Conservation (phyloP, 176 grass and related monocot genomes). For the Zoysia pacifica region DNA sequence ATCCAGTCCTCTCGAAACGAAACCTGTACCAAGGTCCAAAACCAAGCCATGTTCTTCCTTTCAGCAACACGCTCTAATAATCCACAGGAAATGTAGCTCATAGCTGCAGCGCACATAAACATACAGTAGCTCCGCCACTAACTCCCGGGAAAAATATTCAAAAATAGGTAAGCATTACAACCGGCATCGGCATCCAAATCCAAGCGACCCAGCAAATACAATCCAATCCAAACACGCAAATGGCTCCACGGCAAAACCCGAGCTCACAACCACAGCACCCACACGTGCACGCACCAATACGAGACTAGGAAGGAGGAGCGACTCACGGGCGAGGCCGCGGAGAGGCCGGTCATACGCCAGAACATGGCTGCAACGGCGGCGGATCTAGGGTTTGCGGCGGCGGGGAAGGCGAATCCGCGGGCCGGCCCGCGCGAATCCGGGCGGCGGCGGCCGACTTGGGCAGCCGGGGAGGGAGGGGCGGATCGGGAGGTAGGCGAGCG, state of each 20-base stretch:
- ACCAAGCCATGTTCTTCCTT: conserved; percentile 1
- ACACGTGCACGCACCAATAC: background rate
- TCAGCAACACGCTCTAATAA: conserved; percentile 24
- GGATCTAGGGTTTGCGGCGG: conserved; percentile 56
- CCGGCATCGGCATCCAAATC: conserved; percentile 29
- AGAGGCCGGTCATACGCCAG: conserved; percentile 66
- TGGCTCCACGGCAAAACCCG: conserved; percentile 5
- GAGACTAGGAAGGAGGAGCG: background rate
- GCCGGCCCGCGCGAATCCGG: conserved; percentile 35
- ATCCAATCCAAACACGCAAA: conserved; percentile 2
- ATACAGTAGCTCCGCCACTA: background rate
- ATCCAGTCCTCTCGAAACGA: background rate
- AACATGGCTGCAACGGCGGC: conserved; percentile 39
- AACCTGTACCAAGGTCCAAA: conserved; percentile 6
- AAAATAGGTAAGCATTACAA: conserved; percentile 20
- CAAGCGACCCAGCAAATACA: conserved; percentile 28
- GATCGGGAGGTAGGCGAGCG: conserved; percentile 45
- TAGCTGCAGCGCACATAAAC: background rate
- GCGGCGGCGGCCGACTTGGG: conserved; percentile 19
- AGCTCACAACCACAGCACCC: conserved; percentile 22
- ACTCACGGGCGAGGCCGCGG: conserved; percentile 68
- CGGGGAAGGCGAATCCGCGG: conserved; percentile 28
- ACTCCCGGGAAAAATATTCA: background rate
- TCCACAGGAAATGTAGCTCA: background rate
- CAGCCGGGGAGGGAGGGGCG: conserved; percentile 14